Evolutionary conservation across 257 asterid species (phyloP), one percentile per base, ranked within the genome.

Genomic region (Agastache rugosa): DNA sequence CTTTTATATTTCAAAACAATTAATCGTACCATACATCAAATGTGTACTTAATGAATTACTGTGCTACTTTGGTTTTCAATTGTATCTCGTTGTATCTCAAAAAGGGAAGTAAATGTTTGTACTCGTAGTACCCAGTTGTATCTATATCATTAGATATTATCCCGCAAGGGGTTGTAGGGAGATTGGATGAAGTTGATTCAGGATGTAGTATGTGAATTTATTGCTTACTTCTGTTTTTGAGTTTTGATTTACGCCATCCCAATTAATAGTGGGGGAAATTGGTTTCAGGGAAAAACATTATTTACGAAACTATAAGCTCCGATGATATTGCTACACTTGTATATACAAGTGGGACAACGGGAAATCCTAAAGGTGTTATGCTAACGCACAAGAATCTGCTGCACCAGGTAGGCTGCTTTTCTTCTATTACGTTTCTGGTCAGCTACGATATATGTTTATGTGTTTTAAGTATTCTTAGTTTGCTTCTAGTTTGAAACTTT

Each of bases 331-430:
- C 97, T 19, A 91, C 98, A 5, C 88, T 93, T 55, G 82, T 91
- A 3, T 93, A 93, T 74, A 93, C 98, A 29, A 93, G 98, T 87
- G 98, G 98, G 62, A 93, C 97, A 80, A 91, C 96, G 61, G 98
- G 96, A 63, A 91, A 88, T 81, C 97, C 98, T 53, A 93, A 91
- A 89, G 98, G 98, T 77, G 96, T 93, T 80, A 91, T 89, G 96
- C 97, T 93, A 81, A 89, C 98, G 0, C 98, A 93, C 81, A 82
- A 81, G 83, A 93, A 91, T 85, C 85, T 93, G 78, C 86, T 93
- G 58, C 97, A 93, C 80, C 98, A 93, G 98, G 98, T 91, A 73
- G 75, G 79, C 63, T 20, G 15, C 71, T 80, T 39, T 67, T 31
- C 27, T 71, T 50, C 42, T 29, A 42, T 61, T 62, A 37, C 35